Evolutionary conservation across 164 flowering plant species (phyloP).

Genomic region (Akebia trifoliata): DNA sequence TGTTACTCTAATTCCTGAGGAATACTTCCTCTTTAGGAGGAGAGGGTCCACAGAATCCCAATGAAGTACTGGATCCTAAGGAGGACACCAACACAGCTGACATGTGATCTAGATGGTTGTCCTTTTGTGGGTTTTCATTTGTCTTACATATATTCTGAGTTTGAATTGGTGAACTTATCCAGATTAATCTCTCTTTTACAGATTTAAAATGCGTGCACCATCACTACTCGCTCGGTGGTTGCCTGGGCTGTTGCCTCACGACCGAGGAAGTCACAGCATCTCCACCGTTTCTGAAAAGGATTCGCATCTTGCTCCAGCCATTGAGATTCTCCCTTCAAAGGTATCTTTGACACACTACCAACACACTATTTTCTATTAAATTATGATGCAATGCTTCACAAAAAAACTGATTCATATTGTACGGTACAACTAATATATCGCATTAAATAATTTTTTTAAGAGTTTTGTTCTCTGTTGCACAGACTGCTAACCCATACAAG

Average conservation of each 20-base stretch:
- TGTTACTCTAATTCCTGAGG: not conserved
- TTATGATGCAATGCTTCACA: not conserved
- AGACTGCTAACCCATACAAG: conserved; percentile 64
- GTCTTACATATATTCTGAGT: not conserved
- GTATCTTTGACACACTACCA: conserved; percentile 21
- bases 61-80: not conserved
- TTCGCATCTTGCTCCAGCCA: conserved; percentile 68
- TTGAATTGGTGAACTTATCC: conserved; percentile 7
- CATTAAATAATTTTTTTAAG: not conserved
- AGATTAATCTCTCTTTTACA: conserved; percentile 1
- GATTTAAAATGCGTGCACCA: conserved; percentile 59
- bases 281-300: conserved; percentile 53
- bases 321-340: conserved; percentile 90
- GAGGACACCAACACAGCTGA: not conserved
- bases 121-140: not conserved
- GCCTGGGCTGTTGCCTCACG: conserved; percentile 64
- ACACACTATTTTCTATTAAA: not conserved
- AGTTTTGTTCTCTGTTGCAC: conserved; percentile 12
- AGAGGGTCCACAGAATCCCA: not conserved
- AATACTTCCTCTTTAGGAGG: not conserved
- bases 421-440: not conserved
- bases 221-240: conserved; percentile 74
- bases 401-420: not conserved
- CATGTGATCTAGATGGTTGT: not conserved
- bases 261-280: conserved; percentile 45